Conservation (phyloP, 1,139 yeast species). For the Dujonia santamariae region DNA sequence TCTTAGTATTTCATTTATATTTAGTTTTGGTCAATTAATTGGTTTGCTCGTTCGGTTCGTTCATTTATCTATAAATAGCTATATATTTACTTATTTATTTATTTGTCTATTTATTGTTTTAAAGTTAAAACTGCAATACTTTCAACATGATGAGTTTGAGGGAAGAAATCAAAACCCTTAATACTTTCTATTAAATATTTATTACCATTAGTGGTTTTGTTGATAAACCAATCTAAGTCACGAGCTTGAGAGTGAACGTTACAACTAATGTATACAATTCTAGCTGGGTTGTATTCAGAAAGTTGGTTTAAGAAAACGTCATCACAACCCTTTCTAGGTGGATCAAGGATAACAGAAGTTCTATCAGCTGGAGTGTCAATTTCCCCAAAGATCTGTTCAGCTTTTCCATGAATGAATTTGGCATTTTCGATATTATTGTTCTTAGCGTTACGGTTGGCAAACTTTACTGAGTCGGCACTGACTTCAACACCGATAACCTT, state of each 20-base stretch:
- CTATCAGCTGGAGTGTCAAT: slow-evolving; percentile 66
- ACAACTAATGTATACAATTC: slow-evolving; percentile 89
- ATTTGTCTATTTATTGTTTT: slow-evolving; percentile 9
- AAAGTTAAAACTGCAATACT: slow-evolving; percentile 76
- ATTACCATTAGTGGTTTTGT: slow-evolving; percentile 59
- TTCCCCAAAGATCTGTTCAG: slow-evolving; percentile 80
- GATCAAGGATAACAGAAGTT: slow-evolving; percentile 91
- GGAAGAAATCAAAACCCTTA: slow-evolving; percentile 95
- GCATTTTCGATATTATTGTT: slow-evolving; percentile 75
- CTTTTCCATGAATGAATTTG: slow-evolving; percentile 84
- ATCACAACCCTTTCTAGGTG: slow-evolving; percentile 97
- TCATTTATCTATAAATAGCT: not conserved
- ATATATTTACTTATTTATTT: too few species aligned
- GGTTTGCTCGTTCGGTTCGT: too few species aligned
- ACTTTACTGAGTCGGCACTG: slow-evolving; percentile 84
- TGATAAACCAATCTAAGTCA: slow-evolving; percentile 80
- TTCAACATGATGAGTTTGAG: slow-evolving; percentile 97
- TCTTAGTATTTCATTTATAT: not conserved
- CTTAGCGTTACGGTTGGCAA: slow-evolving; percentile 79
- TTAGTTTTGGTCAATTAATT: too few species aligned
- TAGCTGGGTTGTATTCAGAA: slow-evolving; percentile 77
- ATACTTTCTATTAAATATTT: slow-evolving; percentile 73
- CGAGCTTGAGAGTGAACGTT: slow-evolving; percentile 97
- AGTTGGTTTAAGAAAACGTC: slow-evolving; percentile 81
- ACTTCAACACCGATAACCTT: slow-evolving; percentile 93